Evolutionary conservation across 441 rosid genomes (phyloP).

Genomic region (Omphalea diandra): DNA sequence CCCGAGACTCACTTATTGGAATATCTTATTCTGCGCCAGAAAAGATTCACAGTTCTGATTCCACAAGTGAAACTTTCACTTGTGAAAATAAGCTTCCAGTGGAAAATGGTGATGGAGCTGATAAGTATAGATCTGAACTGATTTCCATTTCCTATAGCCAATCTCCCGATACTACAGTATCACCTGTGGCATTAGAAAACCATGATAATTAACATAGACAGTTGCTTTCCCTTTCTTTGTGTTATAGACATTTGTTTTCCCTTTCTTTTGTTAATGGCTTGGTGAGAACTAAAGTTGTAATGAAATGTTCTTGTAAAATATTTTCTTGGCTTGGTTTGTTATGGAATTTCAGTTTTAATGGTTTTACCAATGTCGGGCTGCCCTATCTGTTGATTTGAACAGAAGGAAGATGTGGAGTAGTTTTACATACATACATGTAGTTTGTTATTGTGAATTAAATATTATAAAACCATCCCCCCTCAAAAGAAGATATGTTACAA

Average conservation of each 20-base stretch:
- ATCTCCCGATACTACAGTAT: conserved; percentile 12
- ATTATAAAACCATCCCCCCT: too few relatives aligned
- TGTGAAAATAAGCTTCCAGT: background rate
- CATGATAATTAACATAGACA: background rate
- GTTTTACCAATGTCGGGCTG: background rate
- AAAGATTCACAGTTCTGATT: background rate
- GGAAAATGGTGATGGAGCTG: conserved; percentile 20
- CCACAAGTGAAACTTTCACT: background rate
- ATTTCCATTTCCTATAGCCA: conserved; percentile 30
- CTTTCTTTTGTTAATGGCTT: background rate
- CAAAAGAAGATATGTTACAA: too few relatives aligned
- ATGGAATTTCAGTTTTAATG: background rate
- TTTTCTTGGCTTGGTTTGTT: background rate
- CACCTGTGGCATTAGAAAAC: background rate
- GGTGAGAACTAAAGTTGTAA: background rate
- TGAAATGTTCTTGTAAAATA: background rate
- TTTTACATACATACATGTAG: background rate
- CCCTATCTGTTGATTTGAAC: background rate
- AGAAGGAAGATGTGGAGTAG: background rate
- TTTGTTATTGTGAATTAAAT: too few relatives aligned
- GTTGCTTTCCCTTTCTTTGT: background rate
- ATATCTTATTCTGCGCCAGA: conserved; percentile 24
- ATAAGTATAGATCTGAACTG: conserved; percentile 30
- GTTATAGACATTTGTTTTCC: too few relatives aligned
- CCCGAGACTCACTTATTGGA: conserved; percentile 29